Evolutionary conservation across 352 stramenopile genomes (phyloP).

Genomic region (Phytophthora citricola): DNA sequence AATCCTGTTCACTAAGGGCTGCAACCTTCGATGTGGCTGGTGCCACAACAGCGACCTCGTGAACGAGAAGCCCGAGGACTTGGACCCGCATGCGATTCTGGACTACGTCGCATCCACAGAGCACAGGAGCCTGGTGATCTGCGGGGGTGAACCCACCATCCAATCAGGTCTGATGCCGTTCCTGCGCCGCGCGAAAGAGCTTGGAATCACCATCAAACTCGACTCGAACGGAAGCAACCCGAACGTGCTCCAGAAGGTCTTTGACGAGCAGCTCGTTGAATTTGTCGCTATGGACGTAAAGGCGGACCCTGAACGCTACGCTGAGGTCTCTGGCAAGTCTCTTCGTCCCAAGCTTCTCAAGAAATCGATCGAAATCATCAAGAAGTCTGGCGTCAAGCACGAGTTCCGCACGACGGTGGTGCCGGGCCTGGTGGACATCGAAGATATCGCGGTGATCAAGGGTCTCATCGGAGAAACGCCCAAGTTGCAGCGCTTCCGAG

Average conservation of each 20-base stretch:
- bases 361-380: constrained; percentile 39
- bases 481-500: constrained; percentile 37
- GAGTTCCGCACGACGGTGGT: constrained; percentile 43
- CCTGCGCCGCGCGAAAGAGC: constrained; percentile 33
- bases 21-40: constrained; percentile 42
- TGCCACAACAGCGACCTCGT: constrained; percentile 42
- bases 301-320: constrained; percentile 34
- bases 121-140: constrained; percentile 37
- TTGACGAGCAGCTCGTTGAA: constrained; percentile 35
- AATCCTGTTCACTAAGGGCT: constrained; percentile 43
- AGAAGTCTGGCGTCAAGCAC: constrained; percentile 37
- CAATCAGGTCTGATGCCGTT: constrained; percentile 38
- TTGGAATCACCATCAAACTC: constrained; percentile 35
- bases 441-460: constrained; percentile 39
- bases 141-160: constrained; percentile 38
- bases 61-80: constrained; percentile 33
- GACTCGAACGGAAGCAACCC: constrained; percentile 45
- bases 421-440: constrained; percentile 37
- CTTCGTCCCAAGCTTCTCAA: constrained; percentile 36
- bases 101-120: constrained; percentile 40
- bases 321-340: constrained; percentile 32
- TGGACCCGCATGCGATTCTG: constrained; percentile 38
- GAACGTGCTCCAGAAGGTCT: constrained; percentile 36
- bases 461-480: constrained; percentile 22
- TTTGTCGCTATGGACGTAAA: constrained; percentile 45